A percentile compares a stretch with the other conserved stretches of the same genome.
phyloP scores from a whole-genome alignment of 495 filamentous ascomycete species.

The Xylaria palmicola region DNA sequence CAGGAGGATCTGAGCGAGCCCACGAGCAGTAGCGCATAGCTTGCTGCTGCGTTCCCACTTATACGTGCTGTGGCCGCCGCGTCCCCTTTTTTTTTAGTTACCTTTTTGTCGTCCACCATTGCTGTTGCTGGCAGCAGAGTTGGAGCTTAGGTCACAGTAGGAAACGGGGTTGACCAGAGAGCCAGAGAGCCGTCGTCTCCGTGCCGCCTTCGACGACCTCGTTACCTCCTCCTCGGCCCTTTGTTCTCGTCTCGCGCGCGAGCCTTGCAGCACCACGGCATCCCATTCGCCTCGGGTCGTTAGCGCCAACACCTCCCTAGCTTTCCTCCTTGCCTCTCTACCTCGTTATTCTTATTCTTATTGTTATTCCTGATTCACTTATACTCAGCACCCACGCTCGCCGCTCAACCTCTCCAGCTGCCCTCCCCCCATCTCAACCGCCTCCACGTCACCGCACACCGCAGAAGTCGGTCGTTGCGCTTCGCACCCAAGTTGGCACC shows the following conservation, averaged over 20 bases:
- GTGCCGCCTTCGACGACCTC: neutral
- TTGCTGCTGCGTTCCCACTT: slow-evolving; percentile 6
- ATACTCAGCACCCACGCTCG: neutral
- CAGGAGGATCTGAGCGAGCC: neutral
- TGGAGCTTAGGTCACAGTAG: slow-evolving; percentile 3
- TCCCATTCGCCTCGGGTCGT: neutral
- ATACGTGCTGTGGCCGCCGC: slow-evolving; percentile 12
- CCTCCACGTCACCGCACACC: neutral
- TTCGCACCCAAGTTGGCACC: neutral
- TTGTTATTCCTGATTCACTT: slow-evolving; percentile 17
- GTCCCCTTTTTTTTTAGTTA: slow-evolving; percentile 10
- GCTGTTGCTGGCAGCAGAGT: neutral
- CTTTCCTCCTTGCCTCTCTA: slow-evolving; percentile 22
- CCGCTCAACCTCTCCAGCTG: neutral
- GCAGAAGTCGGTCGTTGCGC: neutral
- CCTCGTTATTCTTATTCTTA: slow-evolving; percentile 12
- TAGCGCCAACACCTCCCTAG: slow-evolving; percentile 8
- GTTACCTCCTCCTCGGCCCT: slow-evolving; percentile 14
- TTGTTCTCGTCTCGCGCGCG: slow-evolving; percentile 9
- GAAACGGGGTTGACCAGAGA: slow-evolving; percentile 7
- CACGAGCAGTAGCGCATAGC: neutral
- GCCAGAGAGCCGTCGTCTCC: neutral
- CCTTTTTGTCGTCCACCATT: neutral
- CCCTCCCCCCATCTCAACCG: neutral
- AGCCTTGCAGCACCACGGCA: neutral